Base-by-base conservation (phyloP, 129 eudicot genomes). In the Centaurea solstitialis region DNA sequence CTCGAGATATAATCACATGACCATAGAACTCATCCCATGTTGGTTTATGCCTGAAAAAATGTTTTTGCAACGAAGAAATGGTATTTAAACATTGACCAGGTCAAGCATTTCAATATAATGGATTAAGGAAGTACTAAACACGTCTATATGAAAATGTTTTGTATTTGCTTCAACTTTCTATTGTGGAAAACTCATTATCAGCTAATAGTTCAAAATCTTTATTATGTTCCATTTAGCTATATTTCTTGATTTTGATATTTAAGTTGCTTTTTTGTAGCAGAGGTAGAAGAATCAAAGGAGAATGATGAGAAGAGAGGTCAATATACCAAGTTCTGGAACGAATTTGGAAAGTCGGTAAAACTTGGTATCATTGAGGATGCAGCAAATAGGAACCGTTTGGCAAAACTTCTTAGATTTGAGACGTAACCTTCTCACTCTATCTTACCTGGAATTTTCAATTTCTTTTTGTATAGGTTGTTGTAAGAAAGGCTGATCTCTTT, bases 351-450 rank as follows among this genome's bases (percentile, higher is more conserved):
- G 85, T 95, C 99, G 8, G 86, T 95, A 39, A 95, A 95, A 81
- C 94, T 95, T 18, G 99, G 99, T 61, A 93, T 95, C 40, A 85
- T 95, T 35, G 98, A 95, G 87, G 99, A 95, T 82, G 94, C 99
- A 37, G 82, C 95, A 28, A 93, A 95, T 86, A 85, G 99, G 76
- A 93, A 95, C 87, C 97, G 98, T 68, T 82, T 95, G 82, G 97
- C 99, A 0, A 95, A 95, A 90, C 97, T 95, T 78, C 93, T 95
- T 7, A 87, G 99, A 80, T 88, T 95, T 77, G 98, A 95, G 83
- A 95, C 90, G 99, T 95, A 85, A 15, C 79, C 21, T 0, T 0
- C 33, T 59, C 65, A 57, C 68, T 70, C 39, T 45, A 18, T 23
- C 35, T 39, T 39, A 12, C 41, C 33, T 13, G 50, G 9, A 5